Evolutionary conservation across 2,329 filamentous ascomycete genomes (phyloP).

Genomic region (Leptographium flavum): DNA sequence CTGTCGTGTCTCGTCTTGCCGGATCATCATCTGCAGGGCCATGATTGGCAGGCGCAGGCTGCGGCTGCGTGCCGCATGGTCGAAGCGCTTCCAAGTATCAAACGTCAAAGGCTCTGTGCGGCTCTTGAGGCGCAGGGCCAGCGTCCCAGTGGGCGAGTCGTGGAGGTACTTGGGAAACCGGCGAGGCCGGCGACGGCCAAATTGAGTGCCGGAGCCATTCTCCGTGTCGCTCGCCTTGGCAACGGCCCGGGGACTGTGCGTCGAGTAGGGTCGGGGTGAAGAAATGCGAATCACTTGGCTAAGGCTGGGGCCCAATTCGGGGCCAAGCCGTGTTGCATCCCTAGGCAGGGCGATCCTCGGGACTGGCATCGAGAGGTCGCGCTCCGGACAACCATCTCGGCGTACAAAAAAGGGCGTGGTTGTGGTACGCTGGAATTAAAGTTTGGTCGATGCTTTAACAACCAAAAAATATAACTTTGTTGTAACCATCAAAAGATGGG

Average conservation of each 20-base stretch:
- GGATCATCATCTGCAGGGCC: conserved; percentile 13
- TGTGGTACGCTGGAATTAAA: not conserved
- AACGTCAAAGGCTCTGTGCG: conserved; percentile 7
- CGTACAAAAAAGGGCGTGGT: not conserved
- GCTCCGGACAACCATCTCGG: conserved; percentile 13
- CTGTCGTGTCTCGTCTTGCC: conserved; percentile 11
- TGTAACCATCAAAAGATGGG: conserved; percentile 1
- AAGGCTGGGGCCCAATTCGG: not conserved
- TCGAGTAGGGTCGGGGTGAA: not conserved
- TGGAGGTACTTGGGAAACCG: conserved; percentile 8
- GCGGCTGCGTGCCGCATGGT: conserved; percentile 9
- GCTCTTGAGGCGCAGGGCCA: conserved; percentile 8
- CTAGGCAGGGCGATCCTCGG: conserved; percentile 12
- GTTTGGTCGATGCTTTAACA: not conserved
- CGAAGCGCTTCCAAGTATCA: conserved; percentile 9
- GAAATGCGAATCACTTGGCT: not conserved
- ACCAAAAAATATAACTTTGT: too few species aligned
- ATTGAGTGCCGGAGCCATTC: not conserved
- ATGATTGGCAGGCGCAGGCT: conserved; percentile 15
- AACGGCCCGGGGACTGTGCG: not conserved
- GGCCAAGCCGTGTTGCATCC: conserved; percentile 6
- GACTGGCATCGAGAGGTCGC: conserved; percentile 12
- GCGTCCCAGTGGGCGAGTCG: conserved; percentile 10
- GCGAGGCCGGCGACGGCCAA: not conserved
- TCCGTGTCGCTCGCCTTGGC: too few species aligned